Base-by-base conservation (phyloP, 108 stramenopile genomes). In the Pseudonitzschia multiseries region DNA sequence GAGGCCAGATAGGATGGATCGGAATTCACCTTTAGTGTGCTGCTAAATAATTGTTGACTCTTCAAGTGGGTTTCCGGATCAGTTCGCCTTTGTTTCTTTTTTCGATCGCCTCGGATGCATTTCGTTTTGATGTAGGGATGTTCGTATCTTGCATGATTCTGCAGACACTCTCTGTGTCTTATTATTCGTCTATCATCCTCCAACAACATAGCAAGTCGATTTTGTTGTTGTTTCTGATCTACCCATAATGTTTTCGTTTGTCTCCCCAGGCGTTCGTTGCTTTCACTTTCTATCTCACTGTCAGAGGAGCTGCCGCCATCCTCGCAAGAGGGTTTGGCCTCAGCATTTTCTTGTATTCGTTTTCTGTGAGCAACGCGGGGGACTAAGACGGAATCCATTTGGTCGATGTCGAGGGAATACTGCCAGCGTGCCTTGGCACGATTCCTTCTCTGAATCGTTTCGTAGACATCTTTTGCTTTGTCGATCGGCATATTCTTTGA, bases 1-100 rank as follows among this genome's bases (percentile, higher is more conserved):
- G 85, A 79, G 51, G 85, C 85, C 67, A 86, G 48, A 72, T 87
- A 87, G 0, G 77, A 77, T n/a, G 83, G 83, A 74, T 82, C 79
- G 4, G 78, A 69, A 27, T 48, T 21, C 53, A 70, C 53, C 26
- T 14, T 36, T n/a, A 74, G 78, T 50, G 76, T 43, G 24, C 52
- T 27, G 48, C 32, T 13, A 22, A 71, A 78, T 48, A 6, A 2
- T 28, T 72, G 46, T 53, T 67, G 33, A 54, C 56, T 62, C 41
- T 57, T 63, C 60, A 59, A 44, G 22, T 57, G 32, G 8, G 28
- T 32, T 32, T 14, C 18, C 27, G 44, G 36, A 41, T 68, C 57
- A 13, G 36, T 68, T 54, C 63, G 21, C 57, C 1, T 3, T 10
- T 5, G 1, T 24, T 68, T 54, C 21, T 36, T 67, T 42, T n/a